Conservation (phyloP, 2,329 filamentous ascomycete genomes). For the Xylariaceae sp. region DNA sequence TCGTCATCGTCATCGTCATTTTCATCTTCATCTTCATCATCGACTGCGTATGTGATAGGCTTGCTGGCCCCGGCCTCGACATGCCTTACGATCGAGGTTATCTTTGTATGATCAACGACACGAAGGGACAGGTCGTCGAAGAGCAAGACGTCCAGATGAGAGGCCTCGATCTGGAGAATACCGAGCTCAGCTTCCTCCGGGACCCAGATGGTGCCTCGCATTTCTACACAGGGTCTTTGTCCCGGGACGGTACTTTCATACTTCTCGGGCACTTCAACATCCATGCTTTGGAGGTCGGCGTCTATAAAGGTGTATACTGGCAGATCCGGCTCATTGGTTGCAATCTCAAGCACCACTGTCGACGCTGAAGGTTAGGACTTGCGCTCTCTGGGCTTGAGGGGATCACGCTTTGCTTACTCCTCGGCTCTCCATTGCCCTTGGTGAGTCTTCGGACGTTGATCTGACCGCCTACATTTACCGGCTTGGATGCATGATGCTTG, state of each 20-base stretch:
- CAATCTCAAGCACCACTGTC: conserved; percentile 39
- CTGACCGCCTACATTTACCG: conserved; percentile 40
- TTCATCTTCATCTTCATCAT: too few relatives aligned
- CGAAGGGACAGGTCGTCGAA: conserved; percentile 34
- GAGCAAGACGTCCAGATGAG: conserved; percentile 36
- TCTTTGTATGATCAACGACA: conserved; percentile 31
- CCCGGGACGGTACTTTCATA: conserved; percentile 27
- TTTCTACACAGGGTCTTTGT: conserved; percentile 41
- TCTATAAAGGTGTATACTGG: conserved; percentile 32
- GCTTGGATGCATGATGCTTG: conserved; percentile 23
- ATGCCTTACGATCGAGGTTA: conserved; percentile 37
- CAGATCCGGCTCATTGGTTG: conserved; percentile 41
- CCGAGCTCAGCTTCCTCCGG: conserved; percentile 38
- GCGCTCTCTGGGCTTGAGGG: too few relatives aligned
- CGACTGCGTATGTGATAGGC: conserved; percentile 20
- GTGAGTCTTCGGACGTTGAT: conserved; percentile 39
- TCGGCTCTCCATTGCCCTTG: conserved; percentile 30
- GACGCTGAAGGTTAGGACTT: neutral
- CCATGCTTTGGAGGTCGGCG: conserved; percentile 34
- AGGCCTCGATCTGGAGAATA: conserved; percentile 33
- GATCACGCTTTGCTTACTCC: conserved; percentile 10
- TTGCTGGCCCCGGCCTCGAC: conserved; percentile 34
- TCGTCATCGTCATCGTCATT: too few relatives aligned
- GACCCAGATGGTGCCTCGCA: conserved; percentile 43
- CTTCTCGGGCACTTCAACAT: conserved; percentile 36